Evolutionary conservation across 495 filamentous ascomycete species (phyloP).

Genomic region (Acidomyces sp.): DNA sequence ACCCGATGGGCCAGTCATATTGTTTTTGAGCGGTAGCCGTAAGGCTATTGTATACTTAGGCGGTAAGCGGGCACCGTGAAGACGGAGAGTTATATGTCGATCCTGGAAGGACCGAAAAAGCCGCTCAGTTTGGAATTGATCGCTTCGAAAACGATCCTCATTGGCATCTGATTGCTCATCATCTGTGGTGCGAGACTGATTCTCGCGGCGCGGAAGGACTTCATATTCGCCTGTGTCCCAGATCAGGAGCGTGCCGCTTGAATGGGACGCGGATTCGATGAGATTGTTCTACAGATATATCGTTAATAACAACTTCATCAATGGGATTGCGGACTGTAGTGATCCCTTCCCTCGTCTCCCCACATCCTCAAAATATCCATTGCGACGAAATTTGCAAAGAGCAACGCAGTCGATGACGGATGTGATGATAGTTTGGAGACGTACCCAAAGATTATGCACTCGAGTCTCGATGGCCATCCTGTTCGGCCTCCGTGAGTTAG

Average conservation of each 20-base stretch:
- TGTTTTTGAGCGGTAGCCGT: constrained; percentile 39
- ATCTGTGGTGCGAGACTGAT: constrained; percentile 30
- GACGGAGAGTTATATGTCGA: constrained; percentile 47
- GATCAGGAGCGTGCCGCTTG: constrained; percentile 51
- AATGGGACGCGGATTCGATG: constrained; percentile 46
- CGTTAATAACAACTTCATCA: no score
- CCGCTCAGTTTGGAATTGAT: constrained; percentile 36
- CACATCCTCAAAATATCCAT: no score
- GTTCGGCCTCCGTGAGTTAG: constrained; percentile 43
- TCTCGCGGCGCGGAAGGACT: constrained; percentile 35
- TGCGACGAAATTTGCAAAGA: no score
- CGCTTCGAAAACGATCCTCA: background rate
- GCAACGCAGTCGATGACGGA: no score
- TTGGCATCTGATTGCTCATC: constrained; percentile 31
- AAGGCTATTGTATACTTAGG: constrained; percentile 44
- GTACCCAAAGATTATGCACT: constrained; percentile 53
- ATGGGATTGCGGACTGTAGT: no score
- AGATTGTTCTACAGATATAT: constrained; percentile 52
- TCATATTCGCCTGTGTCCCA: constrained; percentile 60
- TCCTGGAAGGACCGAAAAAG: constrained; percentile 41
- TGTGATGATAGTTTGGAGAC: no score
- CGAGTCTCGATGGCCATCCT: constrained; percentile 56
- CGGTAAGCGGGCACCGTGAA: constrained; percentile 48
- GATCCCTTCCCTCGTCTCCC: no score
- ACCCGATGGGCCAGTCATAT: constrained; percentile 20